Conservation (phyloP, 2,329 filamentous ascomycete genomes). For the Aspergillus carbonarius region DNA sequence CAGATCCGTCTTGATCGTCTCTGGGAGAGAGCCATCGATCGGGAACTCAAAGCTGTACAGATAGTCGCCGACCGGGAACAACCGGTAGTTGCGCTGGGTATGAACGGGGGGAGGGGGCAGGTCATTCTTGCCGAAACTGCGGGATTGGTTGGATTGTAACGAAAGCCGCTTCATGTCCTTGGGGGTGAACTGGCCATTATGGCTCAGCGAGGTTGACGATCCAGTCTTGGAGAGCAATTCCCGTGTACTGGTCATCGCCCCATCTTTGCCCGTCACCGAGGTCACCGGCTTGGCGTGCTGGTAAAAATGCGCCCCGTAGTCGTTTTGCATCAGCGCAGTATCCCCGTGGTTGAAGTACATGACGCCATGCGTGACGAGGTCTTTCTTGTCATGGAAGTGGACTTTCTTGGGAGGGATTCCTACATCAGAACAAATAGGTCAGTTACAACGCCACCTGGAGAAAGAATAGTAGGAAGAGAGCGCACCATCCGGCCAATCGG, state of each 20-base stretch:
- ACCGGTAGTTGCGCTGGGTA: constrained; percentile 77
- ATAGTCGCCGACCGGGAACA: constrained; percentile 75
- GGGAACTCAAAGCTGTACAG: constrained; percentile 77
- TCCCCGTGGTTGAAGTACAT: constrained; percentile 77
- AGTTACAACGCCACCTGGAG: not conserved
- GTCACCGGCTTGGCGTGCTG: constrained; percentile 49
- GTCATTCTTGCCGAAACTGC: constrained; percentile 82
- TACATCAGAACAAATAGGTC: constrained; percentile 27
- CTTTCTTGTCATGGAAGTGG: constrained; percentile 80
- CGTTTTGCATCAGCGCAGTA: constrained; percentile 51
- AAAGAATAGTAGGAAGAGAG: not conserved
- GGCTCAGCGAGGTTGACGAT: constrained; percentile 42
- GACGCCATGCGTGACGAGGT: constrained; percentile 80
- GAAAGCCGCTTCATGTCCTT: constrained; percentile 67
- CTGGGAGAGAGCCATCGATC: constrained; percentile 73
- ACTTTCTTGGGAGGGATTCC: constrained; percentile 84
- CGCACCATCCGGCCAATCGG: constrained; percentile 88
- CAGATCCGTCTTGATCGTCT: constrained; percentile 83
- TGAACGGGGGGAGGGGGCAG: constrained; percentile 57
- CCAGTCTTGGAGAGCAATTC: constrained; percentile 43
- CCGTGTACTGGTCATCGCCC: constrained; percentile 31
- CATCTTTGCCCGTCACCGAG: constrained; percentile 31
- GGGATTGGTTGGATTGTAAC: constrained; percentile 74
- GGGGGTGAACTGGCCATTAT: constrained; percentile 42
- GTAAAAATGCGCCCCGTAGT: constrained; percentile 63